A percentile compares a stretch with the other conserved stretches of the same genome.
These are phyloP conservation scores for Apiospora kogelbergensis DNA, from an alignment of 2,329 filamentous ascomycete genomes.

Conservation along the genomic window DNA sequence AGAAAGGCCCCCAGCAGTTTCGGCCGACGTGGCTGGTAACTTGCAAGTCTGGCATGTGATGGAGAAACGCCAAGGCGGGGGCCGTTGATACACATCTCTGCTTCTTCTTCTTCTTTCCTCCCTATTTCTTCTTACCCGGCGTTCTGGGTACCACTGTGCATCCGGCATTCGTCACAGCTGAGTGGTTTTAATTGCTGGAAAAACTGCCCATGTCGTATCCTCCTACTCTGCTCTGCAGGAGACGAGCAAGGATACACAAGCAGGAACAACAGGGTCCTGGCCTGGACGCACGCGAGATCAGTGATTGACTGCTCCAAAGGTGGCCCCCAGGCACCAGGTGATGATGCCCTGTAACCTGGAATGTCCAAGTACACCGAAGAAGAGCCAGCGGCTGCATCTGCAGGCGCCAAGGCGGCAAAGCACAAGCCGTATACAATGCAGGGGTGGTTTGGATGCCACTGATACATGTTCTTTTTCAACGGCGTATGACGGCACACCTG, in stretches of 20 bases:
- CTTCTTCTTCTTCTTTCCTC: not conserved
- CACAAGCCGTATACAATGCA: not conserved
- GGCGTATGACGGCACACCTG: not conserved
- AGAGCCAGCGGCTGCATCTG: not conserved
- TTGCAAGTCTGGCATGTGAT: constrained; percentile 7
- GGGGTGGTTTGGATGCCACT: not conserved
- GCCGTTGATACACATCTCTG: not conserved
- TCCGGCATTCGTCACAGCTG: not conserved
- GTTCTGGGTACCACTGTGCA: not conserved
- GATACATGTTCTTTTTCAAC: not conserved
- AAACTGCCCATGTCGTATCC: not conserved
- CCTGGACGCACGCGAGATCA: not conserved
- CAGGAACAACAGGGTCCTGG: not conserved
- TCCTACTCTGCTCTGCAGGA: not conserved
- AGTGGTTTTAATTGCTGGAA: constrained; percentile 3
- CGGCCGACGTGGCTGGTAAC: not conserved
- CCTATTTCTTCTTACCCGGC: not conserved
- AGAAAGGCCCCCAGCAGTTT: not conserved
- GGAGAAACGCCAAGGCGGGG: not conserved
- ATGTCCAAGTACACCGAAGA: not conserved
- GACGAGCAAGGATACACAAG: not conserved
- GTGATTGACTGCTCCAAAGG: not conserved
- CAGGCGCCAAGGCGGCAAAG: not conserved
- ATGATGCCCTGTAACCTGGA: not conserved
- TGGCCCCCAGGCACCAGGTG: not conserved